A percentile compares a stretch with the other conserved stretches of the same genome.
Evolutionary conservation across 352 stramenopile genomes (phyloP).

Genomic region (Phytophthora cajani): DNA sequence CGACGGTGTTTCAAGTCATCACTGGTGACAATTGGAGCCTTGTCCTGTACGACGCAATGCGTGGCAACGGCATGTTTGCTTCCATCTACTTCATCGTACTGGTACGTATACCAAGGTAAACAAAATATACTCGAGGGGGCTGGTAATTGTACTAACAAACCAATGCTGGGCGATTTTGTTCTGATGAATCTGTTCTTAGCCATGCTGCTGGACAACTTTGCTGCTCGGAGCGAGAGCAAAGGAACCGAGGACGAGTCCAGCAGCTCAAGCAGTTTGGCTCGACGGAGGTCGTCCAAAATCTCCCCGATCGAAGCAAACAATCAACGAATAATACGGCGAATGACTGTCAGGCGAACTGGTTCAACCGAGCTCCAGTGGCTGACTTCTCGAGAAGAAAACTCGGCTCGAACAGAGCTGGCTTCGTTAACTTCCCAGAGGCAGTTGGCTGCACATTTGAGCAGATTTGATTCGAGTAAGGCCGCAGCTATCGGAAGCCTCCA

Average conservation of each 20-base stretch:
- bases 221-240: constrained; percentile 49
- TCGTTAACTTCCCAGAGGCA: neutral
- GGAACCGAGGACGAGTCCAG: constrained; percentile 39
- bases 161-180: constrained; percentile 88
- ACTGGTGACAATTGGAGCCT: constrained; percentile 94
- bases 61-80: constrained; percentile 55
- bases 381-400: constrained; percentile 1
- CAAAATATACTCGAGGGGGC: neutral
- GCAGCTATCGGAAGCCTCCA: neutral
- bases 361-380: neutral
- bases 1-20: constrained; percentile 93
- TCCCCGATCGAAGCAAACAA: constrained; percentile 29
- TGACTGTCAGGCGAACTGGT: neutral
- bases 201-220: constrained; percentile 91
- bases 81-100: constrained; percentile 86
- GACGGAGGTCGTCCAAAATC: constrained; percentile 37
- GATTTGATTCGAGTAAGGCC: neutral
- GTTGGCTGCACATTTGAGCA: neutral
- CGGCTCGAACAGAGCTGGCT: neutral
- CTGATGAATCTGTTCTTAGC: constrained; percentile 95
- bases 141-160: constrained; percentile 1
- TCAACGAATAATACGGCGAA: constrained; percentile 8
- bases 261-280: constrained; percentile 40
- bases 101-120: neutral
- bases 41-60: constrained; percentile 93